Base-by-base conservation (phyloP, 164 flowering plant genomes). In the Cinnamomum micranthum region DNA sequence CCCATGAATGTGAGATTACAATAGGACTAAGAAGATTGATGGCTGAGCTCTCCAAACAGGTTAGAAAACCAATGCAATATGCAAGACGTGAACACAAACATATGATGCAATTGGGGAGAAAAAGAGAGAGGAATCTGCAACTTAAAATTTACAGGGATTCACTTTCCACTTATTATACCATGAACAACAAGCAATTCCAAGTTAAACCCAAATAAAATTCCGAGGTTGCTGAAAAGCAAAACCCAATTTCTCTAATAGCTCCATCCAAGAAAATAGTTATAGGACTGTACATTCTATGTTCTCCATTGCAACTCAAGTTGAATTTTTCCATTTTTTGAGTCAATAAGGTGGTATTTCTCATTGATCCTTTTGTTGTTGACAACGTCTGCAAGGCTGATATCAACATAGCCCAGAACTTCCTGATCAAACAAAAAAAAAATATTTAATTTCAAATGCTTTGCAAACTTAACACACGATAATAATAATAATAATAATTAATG, bases 261-360 rank as follows among this genome's bases (percentile, higher is more conserved):
- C 6, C n/a, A 11, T 25, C 67, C 28, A 2, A 66, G 20, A 25
- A 35, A 14, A 35, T 31, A n/a, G n/a, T n/a, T n/a, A n/a, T n/a
- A 4, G 10, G 7, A 14, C 14, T 66, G 19, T 19, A 7, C 41
- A 15, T 84, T 76, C 4, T 87, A 78, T 71, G 94, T 83, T 84
- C 98, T 87, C 98, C 98, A 95, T 66, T 90, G 97, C 83, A 95
- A 75, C 84, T 95, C 98, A 28, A 95, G 84, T 70, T 93, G 98
- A 73, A 95, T 74, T 77, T 78, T 75, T 13, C 98, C 98, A 50
- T 92, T 91, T 88, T 88, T 93, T 0, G 98, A 95, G 76, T 95
- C 97, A 25, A 95, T 95, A 22, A 95, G 95, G 78, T 91, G 91
- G 81, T 87, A 95, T 79, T 86, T 93, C 85, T 88, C 97, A 15